Base-by-base conservation (phyloP, 1,139 yeast species). In the Scheffersomyces stambukii region DNA sequence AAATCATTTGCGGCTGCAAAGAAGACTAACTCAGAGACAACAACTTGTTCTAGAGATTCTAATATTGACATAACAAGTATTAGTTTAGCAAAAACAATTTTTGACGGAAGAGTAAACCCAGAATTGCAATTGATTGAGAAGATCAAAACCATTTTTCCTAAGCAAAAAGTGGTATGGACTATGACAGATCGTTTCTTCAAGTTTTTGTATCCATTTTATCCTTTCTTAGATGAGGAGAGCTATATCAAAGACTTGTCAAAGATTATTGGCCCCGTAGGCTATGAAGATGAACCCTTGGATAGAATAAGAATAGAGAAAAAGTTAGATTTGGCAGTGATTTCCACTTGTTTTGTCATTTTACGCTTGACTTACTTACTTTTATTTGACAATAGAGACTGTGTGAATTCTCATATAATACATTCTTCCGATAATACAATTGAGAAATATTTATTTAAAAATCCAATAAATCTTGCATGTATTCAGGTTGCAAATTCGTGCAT, bases 271-370 rank as follows among this genome's bases (percentile, higher is more conserved):
- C 47, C 55, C 1, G 43, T 42, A 14, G 38, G 43, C 6, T 45
- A 39, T 23, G 47, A 39, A 5, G 43, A 43, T n/a, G 31, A 27
- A 5, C 29, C 45, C 7, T 31, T 38, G 19, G 30, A 25, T 17
- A 27, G 25, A 28, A 29, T 54, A 14, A 40, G 48, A 23, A 38
- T 60, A 13, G 57, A 45, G 22, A 49, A 43, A 21, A 47, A 56
- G 21, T 32, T 56, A 23, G 67, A 61, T 34, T 49, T 57, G 27
- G 64, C 65, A 3, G 33, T 41, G 16, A 30, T 59, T 18, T 65
- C 67, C 0, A 43, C 50, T 4, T 41, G 60, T 19, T 40, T 60
- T 8, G 42, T 54, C 13, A 29, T 59, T 7, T 32, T 60, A 24
- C 44, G 65, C 28, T 32, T 60, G 19, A 35, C 60, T 3, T 60